Evolutionary conservation across 2,329 filamentous ascomycete species (phyloP).

Genomic region (Fusarium brachygibbosum): DNA sequence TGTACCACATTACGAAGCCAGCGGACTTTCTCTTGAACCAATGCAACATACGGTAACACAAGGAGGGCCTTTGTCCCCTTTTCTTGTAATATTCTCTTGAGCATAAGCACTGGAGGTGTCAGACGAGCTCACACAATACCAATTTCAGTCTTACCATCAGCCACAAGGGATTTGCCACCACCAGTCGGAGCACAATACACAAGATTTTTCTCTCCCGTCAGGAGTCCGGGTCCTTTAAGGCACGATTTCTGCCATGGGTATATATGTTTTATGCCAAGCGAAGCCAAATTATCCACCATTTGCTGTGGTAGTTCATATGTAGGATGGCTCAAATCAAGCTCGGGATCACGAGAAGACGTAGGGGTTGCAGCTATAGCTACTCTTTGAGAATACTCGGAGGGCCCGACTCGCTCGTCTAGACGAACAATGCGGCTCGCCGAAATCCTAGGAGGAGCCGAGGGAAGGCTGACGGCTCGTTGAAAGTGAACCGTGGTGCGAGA

Average conservation of each 20-base stretch:
- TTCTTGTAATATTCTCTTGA: constrained; percentile 76
- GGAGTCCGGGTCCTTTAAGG: constrained; percentile 74
- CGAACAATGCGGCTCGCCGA: constrained; percentile 63
- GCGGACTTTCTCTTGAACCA: constrained; percentile 83
- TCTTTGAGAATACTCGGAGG: constrained; percentile 71
- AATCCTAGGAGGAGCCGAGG: constrained; percentile 50
- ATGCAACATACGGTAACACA: constrained; percentile 81
- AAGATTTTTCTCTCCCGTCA: constrained; percentile 75
- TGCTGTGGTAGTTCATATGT: constrained; percentile 72
- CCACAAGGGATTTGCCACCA: constrained; percentile 82
- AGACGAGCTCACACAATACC: constrained; percentile 13
- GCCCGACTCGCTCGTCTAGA: constrained; percentile 42
- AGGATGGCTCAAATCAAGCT: constrained; percentile 72
- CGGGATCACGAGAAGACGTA: constrained; percentile 63
- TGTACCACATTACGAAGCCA: constrained; percentile 78
- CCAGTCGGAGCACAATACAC: constrained; percentile 86
- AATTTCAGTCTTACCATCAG: constrained; percentile 62
- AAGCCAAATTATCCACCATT: constrained; percentile 74
- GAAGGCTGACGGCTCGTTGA: constrained; percentile 53
- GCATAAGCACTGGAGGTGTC: constrained; percentile 70
- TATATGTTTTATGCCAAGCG: constrained; percentile 77
- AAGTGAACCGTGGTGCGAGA: constrained; percentile 47
- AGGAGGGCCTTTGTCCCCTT: constrained; percentile 76
- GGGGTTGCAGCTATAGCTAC: constrained; percentile 66
- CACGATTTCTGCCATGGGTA: constrained; percentile 86